Conservation (phyloP, 2,329 filamentous ascomycete genomes). For the Hirsutella minnesotensis region DNA sequence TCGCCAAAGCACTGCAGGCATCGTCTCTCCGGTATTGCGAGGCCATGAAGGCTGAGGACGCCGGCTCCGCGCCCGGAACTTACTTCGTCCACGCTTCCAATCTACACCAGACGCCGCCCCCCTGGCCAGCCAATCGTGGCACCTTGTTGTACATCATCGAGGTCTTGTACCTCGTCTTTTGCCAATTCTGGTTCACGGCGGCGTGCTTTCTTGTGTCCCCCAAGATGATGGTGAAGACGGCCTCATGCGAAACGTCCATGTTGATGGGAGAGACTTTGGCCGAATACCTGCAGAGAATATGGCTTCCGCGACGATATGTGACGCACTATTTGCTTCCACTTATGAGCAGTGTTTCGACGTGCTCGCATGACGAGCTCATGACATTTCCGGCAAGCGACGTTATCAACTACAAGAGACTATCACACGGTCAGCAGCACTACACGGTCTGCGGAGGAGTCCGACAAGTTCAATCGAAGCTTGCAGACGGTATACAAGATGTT, state of each 20-base stretch:
- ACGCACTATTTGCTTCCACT: constrained; percentile 40
- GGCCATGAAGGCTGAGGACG: constrained; percentile 1
- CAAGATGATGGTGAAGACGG: background rate
- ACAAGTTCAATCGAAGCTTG: constrained; percentile 34
- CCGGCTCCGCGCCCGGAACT: constrained; percentile 14
- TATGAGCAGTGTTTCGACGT: constrained; percentile 42
- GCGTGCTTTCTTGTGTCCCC: constrained; percentile 38
- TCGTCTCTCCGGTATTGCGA: constrained; percentile 3
- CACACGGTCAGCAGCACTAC: constrained; percentile 36
- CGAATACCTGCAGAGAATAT: constrained; percentile 37
- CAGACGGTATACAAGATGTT: constrained; percentile 24
- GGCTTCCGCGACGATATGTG: constrained; percentile 33
- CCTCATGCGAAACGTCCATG: background rate
- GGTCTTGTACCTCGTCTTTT: constrained; percentile 29
- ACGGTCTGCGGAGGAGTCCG: constrained; percentile 36
- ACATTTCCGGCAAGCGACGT: constrained; percentile 41
- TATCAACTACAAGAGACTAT: constrained; percentile 34
- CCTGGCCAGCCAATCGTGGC: constrained; percentile 23
- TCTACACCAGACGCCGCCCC: constrained; percentile 33
- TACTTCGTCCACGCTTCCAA: constrained; percentile 45
- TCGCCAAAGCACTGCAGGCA: constrained; percentile 22
- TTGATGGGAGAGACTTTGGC: constrained; percentile 29
- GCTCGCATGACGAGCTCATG: constrained; percentile 36
- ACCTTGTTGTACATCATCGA: constrained; percentile 29
- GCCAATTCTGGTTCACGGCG: constrained; percentile 40